Conservation (phyloP, 75 land plant species). For the Azolla pinnata region DNA sequence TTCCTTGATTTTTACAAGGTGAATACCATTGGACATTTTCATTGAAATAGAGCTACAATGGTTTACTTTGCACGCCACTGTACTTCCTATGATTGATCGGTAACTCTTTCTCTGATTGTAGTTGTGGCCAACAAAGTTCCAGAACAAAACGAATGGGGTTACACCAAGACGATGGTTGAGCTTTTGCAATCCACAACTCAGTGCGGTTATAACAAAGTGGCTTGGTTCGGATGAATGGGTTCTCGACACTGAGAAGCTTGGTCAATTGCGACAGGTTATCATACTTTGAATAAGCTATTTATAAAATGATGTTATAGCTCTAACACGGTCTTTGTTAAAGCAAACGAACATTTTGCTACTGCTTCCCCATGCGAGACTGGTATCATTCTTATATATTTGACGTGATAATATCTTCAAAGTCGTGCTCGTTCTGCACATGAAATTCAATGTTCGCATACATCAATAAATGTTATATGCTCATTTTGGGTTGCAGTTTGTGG, state of each 20-base stretch:
- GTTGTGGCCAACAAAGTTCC: conserved; percentile 96
- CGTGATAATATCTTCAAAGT: no score
- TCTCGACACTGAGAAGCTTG: conserved; percentile 61
- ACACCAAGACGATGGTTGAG: conserved; percentile 94
- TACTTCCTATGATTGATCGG: no score
- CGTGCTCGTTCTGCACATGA: background rate
- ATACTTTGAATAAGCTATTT: no score
- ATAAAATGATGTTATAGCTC: no score
- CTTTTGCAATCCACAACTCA: conserved; percentile 89
- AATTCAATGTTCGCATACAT: background rate
- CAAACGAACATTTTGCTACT: no score
- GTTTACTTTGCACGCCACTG: background rate
- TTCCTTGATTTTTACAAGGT: conserved; percentile 90
- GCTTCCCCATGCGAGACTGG: no score
- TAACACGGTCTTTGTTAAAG: no score
- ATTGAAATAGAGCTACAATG: background rate
- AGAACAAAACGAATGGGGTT: conserved; percentile 97
- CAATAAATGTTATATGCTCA: background rate
- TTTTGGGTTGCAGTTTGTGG: conserved; percentile 44
- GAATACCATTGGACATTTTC: background rate
- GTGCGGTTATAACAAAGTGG: conserved; percentile 79
- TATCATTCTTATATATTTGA: no score
- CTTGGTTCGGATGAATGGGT: conserved; percentile 86
- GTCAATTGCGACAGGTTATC: conserved; percentile 75
- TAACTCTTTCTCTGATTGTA: no score